A percentile compares a stretch with the other conserved stretches of the same genome.
These are phyloP conservation scores for Phialophora chinensis DNA, from an alignment of 2,329 filamentous ascomycete genomes.

Conservation along the genomic window DNA sequence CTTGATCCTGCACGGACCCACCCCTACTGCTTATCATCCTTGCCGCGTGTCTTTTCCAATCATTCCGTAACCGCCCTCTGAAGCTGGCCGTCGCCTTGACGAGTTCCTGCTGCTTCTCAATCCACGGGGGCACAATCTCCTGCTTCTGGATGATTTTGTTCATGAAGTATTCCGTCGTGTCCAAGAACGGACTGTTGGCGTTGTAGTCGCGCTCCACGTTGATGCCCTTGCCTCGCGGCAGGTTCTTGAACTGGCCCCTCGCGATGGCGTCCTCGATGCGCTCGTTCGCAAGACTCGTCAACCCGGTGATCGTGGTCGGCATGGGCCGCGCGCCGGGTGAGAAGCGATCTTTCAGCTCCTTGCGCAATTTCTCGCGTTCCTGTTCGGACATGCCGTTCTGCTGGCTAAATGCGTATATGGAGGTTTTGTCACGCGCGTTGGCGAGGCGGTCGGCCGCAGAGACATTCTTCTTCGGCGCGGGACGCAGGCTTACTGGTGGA, in stretches of 20 bases:
- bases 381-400: conserved; percentile 67
- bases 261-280: conserved; percentile 93
- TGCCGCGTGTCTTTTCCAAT: conserved; percentile 85
- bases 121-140: conserved; percentile 95
- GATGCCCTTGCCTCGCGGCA: conserved; percentile 79
- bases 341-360: conserved; percentile 82
- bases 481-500: conserved; percentile 53
- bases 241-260: conserved; percentile 84
- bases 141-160: conserved; percentile 98
- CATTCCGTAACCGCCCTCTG: conserved; percentile 72
- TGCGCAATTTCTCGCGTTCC: conserved; percentile 73
- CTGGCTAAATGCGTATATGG: conserved; percentile 60
- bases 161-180: conserved; percentile 97
- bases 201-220: conserved; percentile 73
- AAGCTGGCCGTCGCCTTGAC: conserved; percentile 72
- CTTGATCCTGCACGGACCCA: conserved; percentile 74
- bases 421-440: conserved; percentile 64
- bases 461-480: conserved; percentile 50
- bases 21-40: conserved; percentile 78
- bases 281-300: conserved; percentile 86
- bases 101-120: conserved; percentile 96
- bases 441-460: conserved; percentile 60
- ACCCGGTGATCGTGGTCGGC: conserved; percentile 76
- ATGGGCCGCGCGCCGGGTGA: conserved; percentile 72
- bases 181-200: conserved; percentile 85